Percentiles rank a stretch among this genome's conserved stretches.
These are phyloP conservation scores for Argentina anserina DNA, from an alignment of 306 rosid genomes.

Conservation along the genomic window DNA sequence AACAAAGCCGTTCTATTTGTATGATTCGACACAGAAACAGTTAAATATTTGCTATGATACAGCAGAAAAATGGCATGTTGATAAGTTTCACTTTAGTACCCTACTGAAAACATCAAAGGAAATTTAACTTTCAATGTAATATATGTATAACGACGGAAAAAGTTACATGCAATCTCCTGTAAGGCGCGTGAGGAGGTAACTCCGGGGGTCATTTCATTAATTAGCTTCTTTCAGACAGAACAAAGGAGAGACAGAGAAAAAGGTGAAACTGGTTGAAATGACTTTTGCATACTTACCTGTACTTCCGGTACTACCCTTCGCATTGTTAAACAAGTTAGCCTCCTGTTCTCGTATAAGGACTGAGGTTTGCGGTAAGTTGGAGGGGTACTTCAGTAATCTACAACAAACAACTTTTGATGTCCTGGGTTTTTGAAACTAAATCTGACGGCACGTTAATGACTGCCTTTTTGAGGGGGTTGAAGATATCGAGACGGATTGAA, in stretches of 20 bases:
- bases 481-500: conserved; percentile 52
- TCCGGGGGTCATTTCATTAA: conserved; percentile 12
- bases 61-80: too few relatives aligned
- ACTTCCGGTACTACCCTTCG: conserved; percentile 18
- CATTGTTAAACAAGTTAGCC: not conserved
- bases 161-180: conserved; percentile 9
- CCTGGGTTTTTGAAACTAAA: conserved; percentile 66
- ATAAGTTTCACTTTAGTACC: too few relatives aligned
- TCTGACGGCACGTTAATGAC: conserved; percentile 71
- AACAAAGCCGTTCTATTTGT: too few relatives aligned
- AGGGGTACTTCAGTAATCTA: conserved; percentile 24
- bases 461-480: conserved; percentile 43
- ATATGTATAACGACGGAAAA: too few relatives aligned
- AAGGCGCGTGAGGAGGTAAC: conserved; percentile 30
- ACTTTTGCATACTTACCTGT: conserved; percentile 9
- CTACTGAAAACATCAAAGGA: too few relatives aligned
- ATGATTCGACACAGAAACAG: too few relatives aligned
- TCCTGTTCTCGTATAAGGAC: too few relatives aligned
- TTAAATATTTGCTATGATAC: too few relatives aligned
- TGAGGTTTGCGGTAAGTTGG: not conserved
- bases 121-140: too few relatives aligned
- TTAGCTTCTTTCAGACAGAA: conserved; percentile 40
- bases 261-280: conserved; percentile 38
- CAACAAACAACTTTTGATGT: conserved; percentile 21
- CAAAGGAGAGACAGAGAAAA: conserved; percentile 40